phyloP scores from a whole-genome alignment of 2,329 filamentous ascomycete genomes.

The Amesomyces nigricolor region DNA sequence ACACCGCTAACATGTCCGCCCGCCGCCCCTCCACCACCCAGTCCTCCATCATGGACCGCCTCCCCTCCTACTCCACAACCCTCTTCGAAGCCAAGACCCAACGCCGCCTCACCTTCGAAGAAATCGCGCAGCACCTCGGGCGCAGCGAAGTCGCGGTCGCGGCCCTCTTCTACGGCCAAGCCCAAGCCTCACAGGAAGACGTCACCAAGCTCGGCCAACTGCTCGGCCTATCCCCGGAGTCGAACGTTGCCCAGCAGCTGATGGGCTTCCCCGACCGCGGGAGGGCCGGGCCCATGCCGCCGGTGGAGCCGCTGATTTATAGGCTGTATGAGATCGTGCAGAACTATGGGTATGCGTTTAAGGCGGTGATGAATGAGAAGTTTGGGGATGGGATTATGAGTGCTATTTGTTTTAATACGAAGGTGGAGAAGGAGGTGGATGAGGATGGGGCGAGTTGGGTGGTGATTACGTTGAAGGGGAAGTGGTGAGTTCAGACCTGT shows the following conservation, averaged over 20 bases:
- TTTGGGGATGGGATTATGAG: slow-evolving; percentile 95
- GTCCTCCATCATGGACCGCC: slow-evolving; percentile 56
- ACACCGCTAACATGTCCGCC: not conserved
- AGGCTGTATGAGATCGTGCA: slow-evolving; percentile 90
- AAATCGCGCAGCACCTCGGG: slow-evolving; percentile 66
- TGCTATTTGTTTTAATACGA: slow-evolving; percentile 83
- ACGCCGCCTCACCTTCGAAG: slow-evolving; percentile 71
- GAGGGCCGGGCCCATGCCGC: slow-evolving; percentile 73
- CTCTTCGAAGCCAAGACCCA: slow-evolving; percentile 77
- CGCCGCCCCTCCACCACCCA: not conserved
- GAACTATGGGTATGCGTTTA: slow-evolving; percentile 95
- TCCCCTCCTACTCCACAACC: slow-evolving; percentile 63
- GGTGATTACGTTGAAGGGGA: slow-evolving; percentile 75
- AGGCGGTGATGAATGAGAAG: slow-evolving; percentile 93
- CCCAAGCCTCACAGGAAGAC: slow-evolving; percentile 45
- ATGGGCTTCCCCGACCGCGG: slow-evolving; percentile 76
- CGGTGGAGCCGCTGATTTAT: slow-evolving; percentile 82
- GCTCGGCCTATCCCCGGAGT: slow-evolving; percentile 44
- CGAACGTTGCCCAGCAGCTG: slow-evolving; percentile 55
- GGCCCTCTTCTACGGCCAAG: slow-evolving; percentile 80
- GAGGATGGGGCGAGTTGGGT: slow-evolving; percentile 76
- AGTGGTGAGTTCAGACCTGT: slow-evolving; percentile 56
- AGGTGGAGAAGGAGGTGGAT: slow-evolving; percentile 91
- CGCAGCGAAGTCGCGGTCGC: slow-evolving; percentile 81
- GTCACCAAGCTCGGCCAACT: slow-evolving; percentile 55